Evolutionary conservation across 192 early-diverging fungal species (phyloP).

Genomic region (Neocallimastix lanati): DNA sequence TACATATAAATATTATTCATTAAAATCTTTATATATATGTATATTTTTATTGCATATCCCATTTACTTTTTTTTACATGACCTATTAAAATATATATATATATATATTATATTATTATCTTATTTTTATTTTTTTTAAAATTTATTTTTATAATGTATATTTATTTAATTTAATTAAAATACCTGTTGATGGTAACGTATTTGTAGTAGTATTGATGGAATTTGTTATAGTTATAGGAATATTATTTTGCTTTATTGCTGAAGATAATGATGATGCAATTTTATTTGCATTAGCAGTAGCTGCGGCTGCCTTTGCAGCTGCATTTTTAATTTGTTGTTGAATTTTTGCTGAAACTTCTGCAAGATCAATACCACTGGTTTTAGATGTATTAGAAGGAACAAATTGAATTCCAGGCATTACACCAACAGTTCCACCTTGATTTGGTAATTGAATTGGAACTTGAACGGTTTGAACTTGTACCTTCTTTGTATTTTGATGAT

Average conservation of each 20-base stretch:
- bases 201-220: background rate
- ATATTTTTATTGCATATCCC: background rate
- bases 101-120: too few species aligned
- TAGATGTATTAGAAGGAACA: background rate
- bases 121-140: too few species aligned
- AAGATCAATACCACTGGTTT: background rate
- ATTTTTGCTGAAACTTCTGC: background rate
- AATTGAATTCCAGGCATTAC: background rate
- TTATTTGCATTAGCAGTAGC: background rate
- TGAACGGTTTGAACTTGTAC: background rate
- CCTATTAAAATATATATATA: background rate
- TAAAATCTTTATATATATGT: too few species aligned
- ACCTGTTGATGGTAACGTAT: background rate
- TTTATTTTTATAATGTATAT: too few species aligned
- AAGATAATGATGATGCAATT: background rate
- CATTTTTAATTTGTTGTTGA: background rate
- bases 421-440: background rate
- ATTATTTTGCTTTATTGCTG: background rate
- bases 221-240: background rate
- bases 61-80: background rate
- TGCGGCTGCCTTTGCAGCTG: background rate
- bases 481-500: background rate
- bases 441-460: background rate
- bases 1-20: too few species aligned
- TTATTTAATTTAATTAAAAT: too few species aligned